Base-by-base conservation (phyloP, 805 yeast species). In the Pichia gijzeniarum region DNA sequence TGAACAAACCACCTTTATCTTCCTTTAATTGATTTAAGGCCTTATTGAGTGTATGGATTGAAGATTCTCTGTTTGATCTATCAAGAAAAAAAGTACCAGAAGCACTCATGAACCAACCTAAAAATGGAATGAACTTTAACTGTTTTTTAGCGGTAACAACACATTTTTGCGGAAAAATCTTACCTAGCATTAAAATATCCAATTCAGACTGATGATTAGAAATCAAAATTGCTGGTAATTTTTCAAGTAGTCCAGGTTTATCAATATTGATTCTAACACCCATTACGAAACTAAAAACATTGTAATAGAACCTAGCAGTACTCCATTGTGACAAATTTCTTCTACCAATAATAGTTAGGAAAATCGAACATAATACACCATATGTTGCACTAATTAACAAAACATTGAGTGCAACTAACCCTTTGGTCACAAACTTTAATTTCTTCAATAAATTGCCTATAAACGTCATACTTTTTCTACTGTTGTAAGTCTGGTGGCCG, bases 31-130 rank as follows among this genome's bases (percentile, higher is more conserved):
- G 70, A 10, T 65, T 63, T 43, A 87, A 73, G 4, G 97, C 96
- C 13, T 66, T 63, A 43, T 81, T 81, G 61, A 93, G 76, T 9
- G 93, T 85, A 46, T 69, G 71, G 47, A 87, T 76, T 19, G 97
- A 89, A 59, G 83, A 79, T 47, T 77, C 79, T 52, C 87, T 78
- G 61, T 80, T 81, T 5, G 79, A 68, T 62, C 99, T 79, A 62
- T 93, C 96, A 45, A 93, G 71, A 67, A 93, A 93, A 55, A 91
- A 83, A 2, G 98, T 84, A 12, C 96, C 96, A 51, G 93, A 80
- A 20, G 88, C 74, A 21, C 79, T 59, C 99, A 93, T 90, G 68
- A 90, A 93, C 98, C 97, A 91, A 13, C 99, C 99, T 55, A 93
- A 71, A 56, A 93, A 76, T 16, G 99, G 99, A 43, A 88, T 70